Evolutionary conservation across 129 eudicot genomes (phyloP), one percentile per base, ranked within the genome.

Genomic region (Centella asiatica): DNA sequence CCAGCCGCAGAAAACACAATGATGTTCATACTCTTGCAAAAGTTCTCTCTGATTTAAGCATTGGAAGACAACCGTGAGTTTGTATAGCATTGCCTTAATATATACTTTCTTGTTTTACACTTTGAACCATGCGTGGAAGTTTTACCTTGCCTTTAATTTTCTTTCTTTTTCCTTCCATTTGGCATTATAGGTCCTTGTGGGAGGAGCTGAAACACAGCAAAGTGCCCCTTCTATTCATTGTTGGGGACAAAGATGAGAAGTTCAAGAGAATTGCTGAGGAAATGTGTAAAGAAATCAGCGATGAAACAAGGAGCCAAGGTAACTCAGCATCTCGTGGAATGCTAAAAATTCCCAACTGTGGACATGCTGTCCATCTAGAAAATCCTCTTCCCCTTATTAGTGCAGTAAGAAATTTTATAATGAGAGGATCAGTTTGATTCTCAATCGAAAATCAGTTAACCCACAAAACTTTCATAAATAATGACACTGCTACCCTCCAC

Each of bases 311-410:
- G 25, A 72, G 23, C 29, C 26, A 14, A 23, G 63, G 69, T 5
- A 63, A 23, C 49, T 62, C 79, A 3, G 72, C 58, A 52, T 29
- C 51, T 4, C 52, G 37, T 46, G 72, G 74, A 51, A 52, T 74
- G 47, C 72, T 78, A 7, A 84, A 77, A 69, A 67, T 87, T 69
- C 94, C 88, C 26, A 27, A 77, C 33, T 70, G 76, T 32, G 98
- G 98, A 66, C 98, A 92, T 82, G 96, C 98, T 42, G 90, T 76
- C 1, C 98, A 92, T 82, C 24, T 92, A 61, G 96, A 92, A 74
- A 87, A 81, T 72, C 98, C 98, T 22, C 85, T 92, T 5, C 77
- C 75, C 54, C 77, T 87, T 39, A 71, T 92, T 64, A 49, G 25
- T 42, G 73, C 79, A 13, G 40, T 87, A 57, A 75, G 74, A 48